These are phyloP conservation scores for Micromonas pusilla DNA, from an alignment of 139 green algal genomes.

Conservation along the genomic window DNA sequence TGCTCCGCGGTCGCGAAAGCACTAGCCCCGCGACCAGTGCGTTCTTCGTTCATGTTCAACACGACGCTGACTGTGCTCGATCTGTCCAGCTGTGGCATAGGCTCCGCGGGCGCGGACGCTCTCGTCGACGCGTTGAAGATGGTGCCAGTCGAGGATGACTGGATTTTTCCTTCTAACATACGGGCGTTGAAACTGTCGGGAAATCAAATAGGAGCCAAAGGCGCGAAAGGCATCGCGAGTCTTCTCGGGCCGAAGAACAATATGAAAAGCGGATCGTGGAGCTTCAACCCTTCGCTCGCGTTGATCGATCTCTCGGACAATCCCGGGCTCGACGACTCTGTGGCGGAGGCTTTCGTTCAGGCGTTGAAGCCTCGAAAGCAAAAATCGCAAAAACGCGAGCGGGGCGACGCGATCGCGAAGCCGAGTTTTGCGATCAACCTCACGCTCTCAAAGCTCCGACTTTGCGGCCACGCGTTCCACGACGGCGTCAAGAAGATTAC, in stretches of 20 bases:
- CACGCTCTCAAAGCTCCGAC: background rate
- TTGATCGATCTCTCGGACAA: background rate
- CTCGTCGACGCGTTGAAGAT: background rate
- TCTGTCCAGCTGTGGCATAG: background rate
- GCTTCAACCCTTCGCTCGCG: background rate
- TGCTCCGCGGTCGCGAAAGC: background rate
- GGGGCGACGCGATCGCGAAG: background rate
- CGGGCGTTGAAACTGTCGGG: background rate
- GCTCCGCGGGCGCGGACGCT: too few species aligned
- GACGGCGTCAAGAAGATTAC: background rate
- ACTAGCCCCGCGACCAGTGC: background rate
- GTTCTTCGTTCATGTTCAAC: background rate
- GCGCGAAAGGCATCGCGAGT: background rate
- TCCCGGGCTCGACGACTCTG: background rate
- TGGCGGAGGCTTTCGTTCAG: background rate
- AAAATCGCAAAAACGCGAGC: background rate
- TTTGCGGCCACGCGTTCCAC: background rate
- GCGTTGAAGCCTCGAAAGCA: background rate
- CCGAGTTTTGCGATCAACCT: background rate
- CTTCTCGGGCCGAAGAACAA: background rate
- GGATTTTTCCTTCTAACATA: background rate
- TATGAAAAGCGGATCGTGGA: background rate
- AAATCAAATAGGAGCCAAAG: background rate
- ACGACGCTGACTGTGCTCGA: background rate
- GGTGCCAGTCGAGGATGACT: background rate